A percentile compares a stretch with the other conserved stretches of the same genome.
Evolutionary conservation across 768 basidiomycete species (phyloP).

Genomic region (Tephrocybe sp.): DNA sequence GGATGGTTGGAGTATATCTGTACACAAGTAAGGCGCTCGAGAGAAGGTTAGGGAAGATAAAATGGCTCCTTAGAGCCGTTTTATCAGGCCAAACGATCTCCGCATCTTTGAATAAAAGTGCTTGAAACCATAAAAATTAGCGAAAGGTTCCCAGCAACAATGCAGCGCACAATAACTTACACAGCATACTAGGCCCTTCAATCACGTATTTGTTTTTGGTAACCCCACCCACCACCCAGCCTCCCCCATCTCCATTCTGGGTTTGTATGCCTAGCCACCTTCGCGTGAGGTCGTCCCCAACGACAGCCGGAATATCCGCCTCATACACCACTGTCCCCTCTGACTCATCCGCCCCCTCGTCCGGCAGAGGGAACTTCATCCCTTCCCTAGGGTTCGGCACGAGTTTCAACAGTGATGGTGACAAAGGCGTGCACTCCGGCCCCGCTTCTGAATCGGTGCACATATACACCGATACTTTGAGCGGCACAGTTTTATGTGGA

Average conservation of each 20-base stretch:
- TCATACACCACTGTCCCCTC: conserved; percentile 71
- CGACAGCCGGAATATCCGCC: conserved; percentile 31
- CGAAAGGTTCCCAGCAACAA: conserved; percentile 12
- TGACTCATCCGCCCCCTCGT: conserved; percentile 71
- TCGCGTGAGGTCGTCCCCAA: conserved; percentile 4
- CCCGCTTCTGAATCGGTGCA: conserved; percentile 32
- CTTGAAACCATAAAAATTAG: conserved; percentile 25
- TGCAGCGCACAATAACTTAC: conserved; percentile 34
- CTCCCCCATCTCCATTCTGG: conserved; percentile 45
- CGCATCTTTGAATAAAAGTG: conserved; percentile 31
- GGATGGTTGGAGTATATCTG: conserved; percentile 36
- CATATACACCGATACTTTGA: conserved; percentile 44
- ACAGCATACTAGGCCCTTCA: conserved; percentile 31
- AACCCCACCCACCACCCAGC: conserved; percentile 64
- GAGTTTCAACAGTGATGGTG: conserved; percentile 51
- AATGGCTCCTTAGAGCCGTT: conserved; percentile 35
- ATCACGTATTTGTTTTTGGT: conserved; percentile 28
- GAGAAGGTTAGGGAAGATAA: conserved; percentile 54
- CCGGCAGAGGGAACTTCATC: conserved; percentile 58
- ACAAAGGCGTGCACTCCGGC: conserved; percentile 35
- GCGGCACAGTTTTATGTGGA: conserved; percentile 43
- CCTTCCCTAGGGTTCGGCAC: conserved; percentile 59
- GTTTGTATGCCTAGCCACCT: conserved; percentile 54
- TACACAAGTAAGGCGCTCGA: conserved; percentile 69
- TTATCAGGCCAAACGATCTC: conserved; percentile 31